These are phyloP conservation scores for Eleusine indica DNA, from an alignment of 176 grass and related monocot genomes.

Conservation along the genomic window DNA sequence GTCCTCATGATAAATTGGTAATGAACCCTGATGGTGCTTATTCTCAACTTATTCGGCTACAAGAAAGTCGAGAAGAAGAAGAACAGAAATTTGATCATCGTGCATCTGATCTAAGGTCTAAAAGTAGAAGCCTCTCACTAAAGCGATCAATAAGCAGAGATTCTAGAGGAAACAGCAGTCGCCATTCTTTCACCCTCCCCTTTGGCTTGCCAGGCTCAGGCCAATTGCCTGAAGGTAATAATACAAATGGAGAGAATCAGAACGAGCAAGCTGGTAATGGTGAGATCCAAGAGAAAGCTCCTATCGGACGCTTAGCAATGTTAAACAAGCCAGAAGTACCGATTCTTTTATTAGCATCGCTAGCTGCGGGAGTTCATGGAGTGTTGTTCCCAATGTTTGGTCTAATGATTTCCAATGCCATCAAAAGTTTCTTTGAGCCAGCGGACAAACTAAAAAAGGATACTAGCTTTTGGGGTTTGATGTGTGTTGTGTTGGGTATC, in stretches of 20 bases:
- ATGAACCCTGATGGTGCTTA: conserved; percentile 75
- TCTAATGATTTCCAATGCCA: conserved; percentile 57
- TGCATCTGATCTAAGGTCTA: conserved; percentile 42
- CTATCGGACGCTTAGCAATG: conserved; percentile 57
- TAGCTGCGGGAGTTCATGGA: conserved; percentile 80
- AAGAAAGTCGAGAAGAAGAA: conserved; percentile 46
- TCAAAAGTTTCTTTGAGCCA: conserved; percentile 70
- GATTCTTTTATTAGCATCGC: conserved; percentile 63
- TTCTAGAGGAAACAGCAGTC: conserved; percentile 57
- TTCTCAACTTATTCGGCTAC: conserved; percentile 64
- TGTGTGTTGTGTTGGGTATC: conserved; percentile 71
- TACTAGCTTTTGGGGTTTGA: conserved; percentile 80
- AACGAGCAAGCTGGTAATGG: conserved; percentile 27
- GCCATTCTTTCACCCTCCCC: conserved; percentile 48
- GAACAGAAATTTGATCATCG: conserved; percentile 13
- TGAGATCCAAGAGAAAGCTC: conserved; percentile 54
- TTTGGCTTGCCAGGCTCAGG: conserved; percentile 38
- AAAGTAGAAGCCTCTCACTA: conserved; percentile 58
- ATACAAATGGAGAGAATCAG: conserved; percentile 21
- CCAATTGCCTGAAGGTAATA: conserved; percentile 43
- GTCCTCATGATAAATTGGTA: conserved; percentile 73
- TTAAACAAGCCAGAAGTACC: conserved; percentile 87
- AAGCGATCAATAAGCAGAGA: conserved; percentile 57
- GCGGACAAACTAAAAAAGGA: conserved; percentile 66
- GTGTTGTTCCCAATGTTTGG: conserved; percentile 81